Base-by-base conservation (phyloP, 1,139 yeast genomes). In the Yamadazyma triangularis region DNA sequence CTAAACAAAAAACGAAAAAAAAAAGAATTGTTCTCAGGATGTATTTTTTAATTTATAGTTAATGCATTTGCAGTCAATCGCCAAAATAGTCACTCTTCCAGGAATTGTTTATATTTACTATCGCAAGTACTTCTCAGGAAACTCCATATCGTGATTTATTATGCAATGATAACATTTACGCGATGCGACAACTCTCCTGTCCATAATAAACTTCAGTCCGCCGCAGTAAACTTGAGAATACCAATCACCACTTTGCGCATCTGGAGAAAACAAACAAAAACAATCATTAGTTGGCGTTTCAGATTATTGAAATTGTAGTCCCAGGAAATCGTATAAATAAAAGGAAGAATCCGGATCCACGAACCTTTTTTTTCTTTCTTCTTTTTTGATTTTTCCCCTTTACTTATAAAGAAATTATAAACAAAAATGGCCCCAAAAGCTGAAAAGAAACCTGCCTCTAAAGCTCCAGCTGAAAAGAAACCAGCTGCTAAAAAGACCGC, bases 371-470 rank as follows among this genome's bases (percentile, higher is more conserved):
- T 16, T 15, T 15, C 18, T 30, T 23, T 26, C 26, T 32, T 25
- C 34, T 29, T 26, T 25, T 32, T 34, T 20, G 30, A 27, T 35
- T n/a, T n/a, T n/a, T n/a, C n/a, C 23, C 25, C 33, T 27, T 23
- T 30, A 25, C 15, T 33, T 39, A 21, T 14, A 13, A 9, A 24
- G 29, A 30, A 28, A 29, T 31, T 26, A 23, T 35, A 38, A 47
- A 35, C 39, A 37, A 64, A 41, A 74, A 89, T 89, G 97, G 94
- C 96, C 59, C 93, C 96, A 66, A 87, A 86, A 72, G 91, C 95
- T 68, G 95, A 88, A 73, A 87, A 88, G 84, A 86, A 87, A 78
- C 96, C 96, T 61, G 96, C 97, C 65, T 88, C 96, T 55, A 89
- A 89, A 77, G 95, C 96, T 55, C 95, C 94, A 64, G 95, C 95